Conservation (phyloP, 139 green algal species). For the Spirogloea muscicola region DNA sequence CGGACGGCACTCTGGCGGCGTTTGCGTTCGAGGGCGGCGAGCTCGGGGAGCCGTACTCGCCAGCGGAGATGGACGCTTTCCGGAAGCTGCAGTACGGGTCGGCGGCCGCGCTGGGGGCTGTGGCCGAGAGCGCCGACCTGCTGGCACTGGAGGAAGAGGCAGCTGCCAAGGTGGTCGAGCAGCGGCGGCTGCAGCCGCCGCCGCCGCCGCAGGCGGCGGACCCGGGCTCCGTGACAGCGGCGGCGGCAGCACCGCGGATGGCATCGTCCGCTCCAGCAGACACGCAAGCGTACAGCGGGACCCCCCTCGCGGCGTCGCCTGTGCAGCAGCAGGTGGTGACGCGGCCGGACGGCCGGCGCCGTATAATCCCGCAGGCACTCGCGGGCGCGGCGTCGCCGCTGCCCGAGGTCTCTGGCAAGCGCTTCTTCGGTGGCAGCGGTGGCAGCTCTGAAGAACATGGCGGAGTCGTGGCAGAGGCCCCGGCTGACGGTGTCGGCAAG, state of each 20-base stretch:
- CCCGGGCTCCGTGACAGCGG: no score
- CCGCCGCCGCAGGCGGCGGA: constrained; percentile 1
- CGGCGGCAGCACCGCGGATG: neutral
- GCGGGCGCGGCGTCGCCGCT: no score
- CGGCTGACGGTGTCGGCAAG: no score
- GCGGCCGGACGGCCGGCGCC: constrained; percentile 20
- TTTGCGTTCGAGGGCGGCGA: constrained; percentile 61
- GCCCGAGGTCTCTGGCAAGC: no score
- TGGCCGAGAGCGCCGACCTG: constrained; percentile 44
- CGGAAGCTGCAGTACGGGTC: constrained; percentile 62
- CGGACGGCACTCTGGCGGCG: constrained; percentile 65
- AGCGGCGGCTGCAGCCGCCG: neutral
- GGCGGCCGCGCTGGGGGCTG: constrained; percentile 1
- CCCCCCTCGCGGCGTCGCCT: neutral
- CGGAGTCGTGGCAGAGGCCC: no score
- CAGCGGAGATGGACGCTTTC: constrained; percentile 55
- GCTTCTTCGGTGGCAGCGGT: no score
- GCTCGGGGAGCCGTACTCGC: constrained; percentile 53
- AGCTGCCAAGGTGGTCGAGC: neutral
- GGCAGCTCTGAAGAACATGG: no score
- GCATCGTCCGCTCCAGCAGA: neutral
- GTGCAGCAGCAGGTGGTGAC: neutral
- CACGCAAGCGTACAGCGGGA: neutral
- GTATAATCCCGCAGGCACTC: constrained; percentile 32
- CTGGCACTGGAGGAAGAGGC: constrained; percentile 44